Percentiles rank a stretch among this genome's conserved stretches.
phyloP scores from a whole-genome alignment of 1,284 basidiomycete species.

The Taiwanofungus camphoratus region DNA sequence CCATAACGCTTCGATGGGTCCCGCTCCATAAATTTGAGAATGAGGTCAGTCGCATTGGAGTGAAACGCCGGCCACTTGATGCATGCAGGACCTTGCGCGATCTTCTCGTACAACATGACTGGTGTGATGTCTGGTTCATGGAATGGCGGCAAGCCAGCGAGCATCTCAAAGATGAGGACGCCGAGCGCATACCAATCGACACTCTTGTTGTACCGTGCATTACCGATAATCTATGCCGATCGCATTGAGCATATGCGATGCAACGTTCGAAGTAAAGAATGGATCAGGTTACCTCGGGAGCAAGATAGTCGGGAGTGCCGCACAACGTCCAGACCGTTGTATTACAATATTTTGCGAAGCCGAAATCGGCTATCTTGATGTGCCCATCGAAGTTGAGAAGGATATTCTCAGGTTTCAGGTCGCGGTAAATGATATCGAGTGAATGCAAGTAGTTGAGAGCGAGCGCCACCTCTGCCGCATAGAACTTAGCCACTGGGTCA shows the following conservation, averaged over 20 bases:
- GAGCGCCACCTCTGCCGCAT: slow-evolving; percentile 94
- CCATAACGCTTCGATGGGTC: slow-evolving; percentile 92
- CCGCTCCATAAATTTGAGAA: slow-evolving; percentile 85
- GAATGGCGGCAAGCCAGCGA: slow-evolving; percentile 80
- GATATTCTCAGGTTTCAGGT: slow-evolving; percentile 97
- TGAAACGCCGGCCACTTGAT: slow-evolving; percentile 94
- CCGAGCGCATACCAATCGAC: slow-evolving; percentile 99
- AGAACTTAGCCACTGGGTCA: slow-evolving; percentile 98
- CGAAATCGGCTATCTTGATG: slow-evolving; percentile 98
- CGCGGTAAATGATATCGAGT: slow-evolving; percentile 93
- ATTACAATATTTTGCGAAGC: slow-evolving; percentile 90
- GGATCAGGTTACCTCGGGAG: slow-evolving; percentile 62
- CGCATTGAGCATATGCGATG: slow-evolving; percentile 5
- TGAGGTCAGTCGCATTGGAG: slow-evolving; percentile 79
- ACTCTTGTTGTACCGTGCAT: slow-evolving; percentile 93
- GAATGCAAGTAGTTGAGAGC: slow-evolving; percentile 92
- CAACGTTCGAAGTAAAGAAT: not conserved
- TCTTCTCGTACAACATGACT: slow-evolving; percentile 73
- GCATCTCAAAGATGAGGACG: slow-evolving; percentile 96
- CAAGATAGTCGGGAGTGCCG: slow-evolving; percentile 95
- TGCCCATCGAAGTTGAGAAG: slow-evolving; percentile 92
- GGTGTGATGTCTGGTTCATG: slow-evolving; percentile 64
- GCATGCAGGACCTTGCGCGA: slow-evolving; percentile 65
- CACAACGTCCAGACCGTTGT: slow-evolving; percentile 97
- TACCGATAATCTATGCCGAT: slow-evolving; percentile 64